A percentile compares a stretch with the other conserved stretches of the same genome.
These are phyloP conservation scores for Aegilops bicornis DNA, from an alignment of 176 grass and related monocot species.

Conservation along the genomic window DNA sequence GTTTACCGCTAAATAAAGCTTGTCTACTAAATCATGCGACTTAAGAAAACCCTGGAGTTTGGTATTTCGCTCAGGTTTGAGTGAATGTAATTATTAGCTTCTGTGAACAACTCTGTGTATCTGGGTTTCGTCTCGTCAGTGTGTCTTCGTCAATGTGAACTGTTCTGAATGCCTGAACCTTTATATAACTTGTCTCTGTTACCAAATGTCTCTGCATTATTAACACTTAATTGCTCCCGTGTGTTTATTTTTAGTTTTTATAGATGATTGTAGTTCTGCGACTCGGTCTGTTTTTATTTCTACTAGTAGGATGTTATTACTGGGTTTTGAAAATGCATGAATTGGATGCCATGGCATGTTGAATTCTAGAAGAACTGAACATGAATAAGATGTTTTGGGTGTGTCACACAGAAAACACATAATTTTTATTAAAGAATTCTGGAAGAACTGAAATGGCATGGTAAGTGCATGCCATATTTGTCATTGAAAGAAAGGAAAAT, in stretches of 20 bases:
- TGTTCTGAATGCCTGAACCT: slow-evolving; percentile 1
- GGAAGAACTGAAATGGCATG: too few relatives aligned
- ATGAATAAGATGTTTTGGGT: too few relatives aligned
- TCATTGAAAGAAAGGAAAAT: too few relatives aligned
- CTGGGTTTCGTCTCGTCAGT: neutral
- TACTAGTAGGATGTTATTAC: neutral
- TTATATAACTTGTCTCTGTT: neutral
- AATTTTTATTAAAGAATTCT: too few relatives aligned
- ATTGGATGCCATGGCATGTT: too few relatives aligned
- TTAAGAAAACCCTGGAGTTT: neutral
- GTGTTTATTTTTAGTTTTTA: neutral
- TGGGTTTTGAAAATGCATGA: too few relatives aligned
- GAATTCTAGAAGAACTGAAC: too few relatives aligned
- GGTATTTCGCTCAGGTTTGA: neutral
- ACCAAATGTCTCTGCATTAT: neutral
- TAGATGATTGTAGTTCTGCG: neutral
- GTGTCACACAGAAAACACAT: too few relatives aligned
- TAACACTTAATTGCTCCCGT: neutral
- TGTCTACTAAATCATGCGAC: slow-evolving; percentile 4
- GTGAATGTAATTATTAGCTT: slow-evolving; percentile 5
- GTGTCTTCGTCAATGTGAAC: neutral
- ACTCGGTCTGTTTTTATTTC: neutral
- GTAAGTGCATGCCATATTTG: too few relatives aligned
- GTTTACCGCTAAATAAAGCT: neutral
- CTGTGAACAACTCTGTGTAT: neutral